These are phyloP conservation scores for Populus hybrid DNA, from an alignment of 441 rosid species.

Conservation along the genomic window DNA sequence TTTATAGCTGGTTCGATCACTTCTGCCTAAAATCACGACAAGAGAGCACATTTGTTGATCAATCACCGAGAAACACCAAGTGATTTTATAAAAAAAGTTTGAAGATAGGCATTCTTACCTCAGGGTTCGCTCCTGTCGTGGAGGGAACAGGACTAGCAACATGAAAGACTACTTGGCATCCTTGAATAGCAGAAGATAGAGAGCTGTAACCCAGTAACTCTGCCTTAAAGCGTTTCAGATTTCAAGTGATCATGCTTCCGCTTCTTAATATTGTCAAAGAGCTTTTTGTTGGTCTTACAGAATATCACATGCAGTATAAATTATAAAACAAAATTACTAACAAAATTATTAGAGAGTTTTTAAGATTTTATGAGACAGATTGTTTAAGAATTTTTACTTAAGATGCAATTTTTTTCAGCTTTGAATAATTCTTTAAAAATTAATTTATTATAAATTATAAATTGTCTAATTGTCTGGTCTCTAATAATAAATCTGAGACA, in stretches of 20 bases:
- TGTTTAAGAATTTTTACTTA: too few species aligned
- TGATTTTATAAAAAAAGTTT: neutral
- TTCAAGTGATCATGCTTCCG: slow-evolving; percentile 59
- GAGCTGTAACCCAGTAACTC: slow-evolving; percentile 52
- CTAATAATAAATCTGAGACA: rapidly evolving
- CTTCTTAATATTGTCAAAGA: slow-evolving; percentile 23
- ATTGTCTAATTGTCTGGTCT: rapidly evolving
- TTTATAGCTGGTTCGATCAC: slow-evolving; percentile 58
- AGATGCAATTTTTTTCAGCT: too few species aligned
- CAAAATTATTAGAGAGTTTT: too few species aligned
- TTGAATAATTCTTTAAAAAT: too few species aligned
- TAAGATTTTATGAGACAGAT: too few species aligned
- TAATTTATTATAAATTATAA: rapidly evolving
- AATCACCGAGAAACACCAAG: neutral
- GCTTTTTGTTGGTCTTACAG: neutral
- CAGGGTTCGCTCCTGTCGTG: slow-evolving; percentile 44
- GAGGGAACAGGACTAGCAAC: slow-evolving; percentile 65
- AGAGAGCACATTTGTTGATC: neutral
- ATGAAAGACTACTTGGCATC: slow-evolving; percentile 66
- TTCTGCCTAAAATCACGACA: slow-evolving; percentile 39
- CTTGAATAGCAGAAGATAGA: slow-evolving; percentile 42
- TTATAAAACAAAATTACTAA: too few species aligned
- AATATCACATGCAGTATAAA: neutral
- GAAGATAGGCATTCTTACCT: slow-evolving; percentile 35
- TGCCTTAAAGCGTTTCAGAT: slow-evolving; percentile 63